Evolutionary conservation across 1,284 basidiomycete species (phyloP).

Genomic region (Ganoderma resinaceum): DNA sequence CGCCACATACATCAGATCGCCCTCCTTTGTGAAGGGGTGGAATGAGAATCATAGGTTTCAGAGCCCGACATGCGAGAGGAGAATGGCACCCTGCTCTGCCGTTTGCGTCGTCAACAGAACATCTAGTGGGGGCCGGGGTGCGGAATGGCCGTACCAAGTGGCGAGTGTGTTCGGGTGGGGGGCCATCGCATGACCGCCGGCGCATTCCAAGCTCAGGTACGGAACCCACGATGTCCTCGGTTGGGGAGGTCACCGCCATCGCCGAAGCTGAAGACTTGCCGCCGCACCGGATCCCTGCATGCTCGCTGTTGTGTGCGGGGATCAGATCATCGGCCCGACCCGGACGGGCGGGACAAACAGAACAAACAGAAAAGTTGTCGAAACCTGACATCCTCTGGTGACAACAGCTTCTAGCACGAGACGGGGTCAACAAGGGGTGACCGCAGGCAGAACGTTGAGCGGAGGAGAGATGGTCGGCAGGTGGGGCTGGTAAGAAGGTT

Average conservation of each 20-base stretch:
- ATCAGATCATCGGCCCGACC: not conserved
- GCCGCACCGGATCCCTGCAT: not conserved
- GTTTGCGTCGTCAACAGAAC: not conserved
- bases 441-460: not conserved
- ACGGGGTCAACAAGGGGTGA: not conserved
- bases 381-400: not conserved
- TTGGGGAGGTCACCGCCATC: not conserved
- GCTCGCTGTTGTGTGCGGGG: not conserved
- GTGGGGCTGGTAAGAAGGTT: not conserved
- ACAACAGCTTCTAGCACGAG: not conserved
- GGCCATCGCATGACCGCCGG: not conserved
- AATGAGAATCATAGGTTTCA: not conserved
- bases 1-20: not conserved
- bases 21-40: not conserved
- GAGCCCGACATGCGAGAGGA: not conserved
- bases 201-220: not conserved
- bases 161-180: not conserved
- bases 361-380: not conserved
- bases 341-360: not conserved
- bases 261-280: not conserved
- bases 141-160: not conserved
- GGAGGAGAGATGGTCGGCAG: too few species aligned
- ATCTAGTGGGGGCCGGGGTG: not conserved
- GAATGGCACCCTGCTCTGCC: not conserved
- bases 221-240: not conserved